A percentile compares a stretch with the other conserved stretches of the same genome.
Evolutionary conservation across 768 basidiomycete species (phyloP).

Genomic region (Austroboletus festivus): DNA sequence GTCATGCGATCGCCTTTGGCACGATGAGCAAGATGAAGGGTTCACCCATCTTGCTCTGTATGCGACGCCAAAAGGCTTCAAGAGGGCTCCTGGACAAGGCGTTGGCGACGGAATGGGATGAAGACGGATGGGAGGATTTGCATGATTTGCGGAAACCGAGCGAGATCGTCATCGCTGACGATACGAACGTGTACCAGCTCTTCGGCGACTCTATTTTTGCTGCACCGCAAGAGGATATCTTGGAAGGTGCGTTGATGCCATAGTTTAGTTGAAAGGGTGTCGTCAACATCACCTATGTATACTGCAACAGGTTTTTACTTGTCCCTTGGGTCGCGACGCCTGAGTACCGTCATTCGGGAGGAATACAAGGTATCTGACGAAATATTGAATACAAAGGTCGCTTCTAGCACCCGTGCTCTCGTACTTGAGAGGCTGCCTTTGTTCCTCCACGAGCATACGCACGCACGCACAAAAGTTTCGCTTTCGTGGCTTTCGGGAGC

Average conservation of each 20-base stretch:
- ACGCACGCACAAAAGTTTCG: conserved; percentile 57
- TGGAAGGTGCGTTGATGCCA: conserved; percentile 58
- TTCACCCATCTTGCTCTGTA: conserved; percentile 70
- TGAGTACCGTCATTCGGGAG: conserved; percentile 74
- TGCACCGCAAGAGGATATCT: conserved; percentile 85
- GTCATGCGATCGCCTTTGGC: conserved; percentile 46
- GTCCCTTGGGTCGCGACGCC: conserved; percentile 67
- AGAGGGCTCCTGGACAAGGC: conserved; percentile 22
- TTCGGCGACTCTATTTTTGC: conserved; percentile 76
- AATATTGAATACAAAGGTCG: conserved; percentile 43
- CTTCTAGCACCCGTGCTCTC: conserved; percentile 52
- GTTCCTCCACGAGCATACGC: conserved; percentile 87
- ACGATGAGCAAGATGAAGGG: conserved; percentile 61
- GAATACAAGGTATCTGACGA: conserved; percentile 64
- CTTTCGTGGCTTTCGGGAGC: conserved; percentile 63
- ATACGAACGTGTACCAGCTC: conserved; percentile 73
- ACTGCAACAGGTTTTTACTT: conserved; percentile 61
- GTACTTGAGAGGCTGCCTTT: conserved; percentile 84
- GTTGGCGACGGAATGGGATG: conserved; percentile 38
- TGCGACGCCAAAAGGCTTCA: conserved; percentile 50
- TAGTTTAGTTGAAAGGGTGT: neutral
- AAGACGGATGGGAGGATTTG: conserved; percentile 69
- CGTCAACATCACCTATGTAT: neutral
- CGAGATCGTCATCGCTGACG: conserved; percentile 82
- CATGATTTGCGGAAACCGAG: conserved; percentile 70